Base-by-base conservation (phyloP, 2,329 filamentous ascomycete genomes). In the Malbranchea zuffiana region DNA sequence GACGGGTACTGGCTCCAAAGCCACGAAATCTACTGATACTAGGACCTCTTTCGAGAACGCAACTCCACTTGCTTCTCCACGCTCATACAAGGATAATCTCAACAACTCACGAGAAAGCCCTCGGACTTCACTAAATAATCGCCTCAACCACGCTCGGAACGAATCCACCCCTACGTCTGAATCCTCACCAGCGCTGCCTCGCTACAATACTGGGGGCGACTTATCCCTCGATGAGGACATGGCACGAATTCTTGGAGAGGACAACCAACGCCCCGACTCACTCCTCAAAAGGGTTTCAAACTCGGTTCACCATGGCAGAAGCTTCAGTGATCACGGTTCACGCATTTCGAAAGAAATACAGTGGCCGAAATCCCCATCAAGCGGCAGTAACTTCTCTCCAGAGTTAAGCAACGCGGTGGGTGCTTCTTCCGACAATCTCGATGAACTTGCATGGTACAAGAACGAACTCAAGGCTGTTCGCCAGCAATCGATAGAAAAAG, bases 171-270 rank as follows among this genome's bases (percentile, higher is more conserved):
- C 57, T 2, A 55, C 60, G 21, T 54, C 56, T 8, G 60, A 63
- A 28, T 59, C 60, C 25, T 82, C 80, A 6, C 78, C 80, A 6
- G 78, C 77, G 49, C 65, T 84, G 44, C 75, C 80, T 46, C 71
- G 79, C 51, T 83, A 74, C 43, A 93, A 81, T 58, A 72, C 74
- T 28, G 84, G 83, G 35, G 84, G 79, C 37, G 86, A 93, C 47
- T 90, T 95, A 53, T 90, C 82, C 42, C 78, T 94, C 79, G 88
- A 96, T 47, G 87, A 95, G 58, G 90, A 96, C 54, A 85, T 95
- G 75, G 82, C 83, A 37, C 80, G 87, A 40, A 88, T 95, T 40
- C 68, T 94, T 42, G 81, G 78, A 26, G 78, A 75, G 13, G 84
- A 88, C 42, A 6, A 35, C 35, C 30, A 60, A 49, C 69, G 72